These are phyloP conservation scores for Aspergillus pseudonomiae DNA, from an alignment of 2,329 filamentous ascomycete species.

Conservation along the genomic window DNA sequence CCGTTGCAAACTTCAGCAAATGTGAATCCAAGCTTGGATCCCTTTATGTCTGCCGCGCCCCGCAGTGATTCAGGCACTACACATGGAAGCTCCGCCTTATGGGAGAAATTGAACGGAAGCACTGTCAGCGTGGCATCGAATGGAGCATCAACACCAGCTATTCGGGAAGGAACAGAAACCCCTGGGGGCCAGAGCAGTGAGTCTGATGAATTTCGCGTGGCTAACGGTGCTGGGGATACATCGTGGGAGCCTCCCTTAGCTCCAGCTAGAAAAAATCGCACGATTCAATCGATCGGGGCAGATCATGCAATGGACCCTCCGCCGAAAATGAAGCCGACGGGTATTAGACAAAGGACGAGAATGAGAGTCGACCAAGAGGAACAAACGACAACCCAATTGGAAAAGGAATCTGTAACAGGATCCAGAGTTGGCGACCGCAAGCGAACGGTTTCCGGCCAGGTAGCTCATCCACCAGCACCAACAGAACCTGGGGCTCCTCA, in stretches of 20 bases:
- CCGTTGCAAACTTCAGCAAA: slow-evolving; percentile 43
- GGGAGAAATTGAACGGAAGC: slow-evolving; percentile 53
- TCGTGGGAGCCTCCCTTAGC: slow-evolving; percentile 49
- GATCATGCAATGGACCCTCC: slow-evolving; percentile 58
- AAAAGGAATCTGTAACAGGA: slow-evolving; percentile 35
- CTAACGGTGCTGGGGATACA: slow-evolving; percentile 35
- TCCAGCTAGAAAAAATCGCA: slow-evolving; percentile 55
- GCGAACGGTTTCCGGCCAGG: slow-evolving; percentile 86
- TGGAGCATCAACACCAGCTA: slow-evolving; percentile 28
- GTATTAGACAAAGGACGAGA: slow-evolving; percentile 46
- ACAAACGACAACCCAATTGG: slow-evolving; percentile 34
- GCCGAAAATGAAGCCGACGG: slow-evolving; percentile 64
- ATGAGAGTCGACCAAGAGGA: slow-evolving; percentile 45
- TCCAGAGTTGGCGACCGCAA: slow-evolving; percentile 68
- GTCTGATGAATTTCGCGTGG: slow-evolving; percentile 43
- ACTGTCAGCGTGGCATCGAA: slow-evolving; percentile 44
- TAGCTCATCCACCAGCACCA: slow-evolving; percentile 53
- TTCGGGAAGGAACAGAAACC: slow-evolving; percentile 66
- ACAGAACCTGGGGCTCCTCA: slow-evolving; percentile 67
- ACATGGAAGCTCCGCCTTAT: slow-evolving; percentile 49
- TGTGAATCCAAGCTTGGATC: slow-evolving; percentile 43
- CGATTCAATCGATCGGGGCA: slow-evolving; percentile 56
- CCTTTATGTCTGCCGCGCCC: slow-evolving; percentile 42
- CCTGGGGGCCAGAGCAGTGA: slow-evolving; percentile 56
- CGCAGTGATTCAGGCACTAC: slow-evolving; percentile 38